Evolutionary conservation across 257 asterid genomes (phyloP).

Genomic region (Fraxinus anomala): DNA sequence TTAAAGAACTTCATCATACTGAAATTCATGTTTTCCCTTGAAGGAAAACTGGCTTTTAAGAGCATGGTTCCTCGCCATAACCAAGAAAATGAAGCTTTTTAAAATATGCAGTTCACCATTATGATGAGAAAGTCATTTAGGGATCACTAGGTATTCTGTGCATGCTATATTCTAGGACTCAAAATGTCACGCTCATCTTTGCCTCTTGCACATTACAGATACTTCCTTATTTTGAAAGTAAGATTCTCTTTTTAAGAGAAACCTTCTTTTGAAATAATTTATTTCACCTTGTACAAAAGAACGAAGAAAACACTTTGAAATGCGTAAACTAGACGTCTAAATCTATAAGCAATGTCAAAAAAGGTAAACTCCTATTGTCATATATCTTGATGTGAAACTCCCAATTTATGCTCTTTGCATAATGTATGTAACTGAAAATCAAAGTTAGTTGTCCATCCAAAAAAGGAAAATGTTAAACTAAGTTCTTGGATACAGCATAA

Average conservation of each 20-base stretch:
- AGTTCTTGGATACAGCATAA: slow-evolving; percentile 1
- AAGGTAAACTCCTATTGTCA: neutral
- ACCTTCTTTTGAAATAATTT: no score
- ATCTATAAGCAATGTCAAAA: neutral
- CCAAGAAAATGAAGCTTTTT: no score
- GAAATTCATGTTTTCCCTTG: no score
- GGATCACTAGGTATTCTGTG: no score
- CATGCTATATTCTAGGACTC: no score
- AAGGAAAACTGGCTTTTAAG: no score
- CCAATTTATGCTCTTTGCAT: neutral
- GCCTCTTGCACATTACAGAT: neutral
- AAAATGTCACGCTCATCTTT: no score
- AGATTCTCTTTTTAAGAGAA: neutral
- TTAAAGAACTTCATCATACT: no score
- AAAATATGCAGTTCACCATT: no score
- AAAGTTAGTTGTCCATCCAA: slow-evolving; percentile 14
- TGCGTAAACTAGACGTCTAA: neutral
- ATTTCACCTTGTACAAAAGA: neutral
- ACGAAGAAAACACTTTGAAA: neutral
- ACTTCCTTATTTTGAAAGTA: neutral
- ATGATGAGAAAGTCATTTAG: no score
- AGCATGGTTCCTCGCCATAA: no score
- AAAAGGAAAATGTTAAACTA: neutral
- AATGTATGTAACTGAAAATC: neutral
- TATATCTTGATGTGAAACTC: neutral